phyloP scores from a whole-genome alignment of 1,284 basidiomycete species.

The Somion occarium region DNA sequence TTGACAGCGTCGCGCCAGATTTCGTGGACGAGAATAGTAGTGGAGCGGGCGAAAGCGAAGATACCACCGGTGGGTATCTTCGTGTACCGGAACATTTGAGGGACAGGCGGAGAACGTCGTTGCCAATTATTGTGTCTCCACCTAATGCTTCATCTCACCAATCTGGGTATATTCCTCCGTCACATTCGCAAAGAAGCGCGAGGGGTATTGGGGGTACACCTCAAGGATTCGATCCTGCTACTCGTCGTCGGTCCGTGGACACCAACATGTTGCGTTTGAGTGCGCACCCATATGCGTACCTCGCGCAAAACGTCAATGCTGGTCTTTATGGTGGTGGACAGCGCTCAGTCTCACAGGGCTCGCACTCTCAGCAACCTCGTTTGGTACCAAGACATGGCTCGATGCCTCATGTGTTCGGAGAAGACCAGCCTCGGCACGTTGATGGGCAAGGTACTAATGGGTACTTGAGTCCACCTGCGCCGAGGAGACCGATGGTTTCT shows the following conservation, averaged over 20 bases:
- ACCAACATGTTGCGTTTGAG: conserved; percentile 51
- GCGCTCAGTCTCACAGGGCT: conserved; percentile 17
- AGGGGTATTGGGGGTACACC: conserved; percentile 2
- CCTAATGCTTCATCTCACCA: conserved; percentile 5
- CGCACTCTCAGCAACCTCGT: conserved; percentile 18
- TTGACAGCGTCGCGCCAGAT: background rate
- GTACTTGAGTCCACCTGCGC: background rate
- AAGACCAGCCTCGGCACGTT: background rate
- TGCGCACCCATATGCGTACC: conserved; percentile 55
- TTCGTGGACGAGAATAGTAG: background rate
- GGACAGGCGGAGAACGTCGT: conserved; percentile 10
- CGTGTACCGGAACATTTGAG: conserved; percentile 8
- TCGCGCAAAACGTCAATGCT: conserved; percentile 53
- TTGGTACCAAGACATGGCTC: conserved; percentile 9
- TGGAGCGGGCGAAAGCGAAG: background rate
- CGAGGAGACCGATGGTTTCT: conserved; percentile 15
- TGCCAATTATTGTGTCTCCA: conserved; percentile 11
- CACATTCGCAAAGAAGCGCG: background rate
- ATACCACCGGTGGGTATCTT: background rate
- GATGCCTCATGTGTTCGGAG: conserved; percentile 11
- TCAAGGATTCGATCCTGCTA: conserved; percentile 9
- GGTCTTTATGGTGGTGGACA: conserved; percentile 34
- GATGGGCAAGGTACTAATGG: background rate
- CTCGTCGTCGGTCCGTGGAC: conserved; percentile 12
- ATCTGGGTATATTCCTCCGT: background rate